These are phyloP conservation scores for Hura crepitans DNA, from an alignment of 441 rosid genomes.

Conservation along the genomic window DNA sequence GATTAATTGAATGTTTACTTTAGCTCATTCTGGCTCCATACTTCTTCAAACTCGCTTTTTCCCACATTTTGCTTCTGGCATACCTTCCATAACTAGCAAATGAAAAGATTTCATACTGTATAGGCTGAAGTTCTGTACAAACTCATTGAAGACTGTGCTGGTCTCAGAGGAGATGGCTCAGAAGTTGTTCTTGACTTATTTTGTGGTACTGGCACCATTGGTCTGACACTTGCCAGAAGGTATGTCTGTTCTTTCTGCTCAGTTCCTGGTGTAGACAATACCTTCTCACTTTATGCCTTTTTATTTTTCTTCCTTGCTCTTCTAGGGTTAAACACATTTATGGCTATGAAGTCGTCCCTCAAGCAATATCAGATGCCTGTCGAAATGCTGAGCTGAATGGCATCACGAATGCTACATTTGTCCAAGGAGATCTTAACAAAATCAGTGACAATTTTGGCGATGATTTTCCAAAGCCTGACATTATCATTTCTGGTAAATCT, in stretches of 20 bases:
- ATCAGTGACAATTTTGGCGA: slow-evolving; percentile 70
- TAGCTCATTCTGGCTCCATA: slow-evolving; percentile 2
- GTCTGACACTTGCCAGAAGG: slow-evolving; percentile 82
- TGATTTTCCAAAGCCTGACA: slow-evolving; percentile 75
- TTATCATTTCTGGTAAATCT: slow-evolving; percentile 69
- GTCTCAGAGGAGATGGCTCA: slow-evolving; percentile 77
- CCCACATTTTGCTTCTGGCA: slow-evolving; percentile 7
- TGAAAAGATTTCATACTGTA: slow-evolving; percentile 17
- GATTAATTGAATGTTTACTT: slow-evolving; percentile 3
- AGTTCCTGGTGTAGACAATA: slow-evolving; percentile 8
- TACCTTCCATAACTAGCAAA: slow-evolving; percentile 15
- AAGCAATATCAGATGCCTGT: slow-evolving; percentile 74
- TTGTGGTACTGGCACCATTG: slow-evolving; percentile 95
- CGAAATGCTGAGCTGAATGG: slow-evolving; percentile 76
- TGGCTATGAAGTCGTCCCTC: slow-evolving; percentile 93
- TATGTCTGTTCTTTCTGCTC: slow-evolving; percentile 20
- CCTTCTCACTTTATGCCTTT: neutral
- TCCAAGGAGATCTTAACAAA: slow-evolving; percentile 94
- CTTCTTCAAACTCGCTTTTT: slow-evolving; percentile 1
- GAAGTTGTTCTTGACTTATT: slow-evolving; percentile 89
- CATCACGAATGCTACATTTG: slow-evolving; percentile 69
- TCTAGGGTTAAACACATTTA: slow-evolving; percentile 72
- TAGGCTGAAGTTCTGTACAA: slow-evolving; percentile 90
- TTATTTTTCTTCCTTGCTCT: slow-evolving; percentile 12
- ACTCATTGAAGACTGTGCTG: slow-evolving; percentile 77